phyloP scores from a whole-genome alignment of 2,329 filamentous ascomycete species.

The Calonectria ilicicola region DNA sequence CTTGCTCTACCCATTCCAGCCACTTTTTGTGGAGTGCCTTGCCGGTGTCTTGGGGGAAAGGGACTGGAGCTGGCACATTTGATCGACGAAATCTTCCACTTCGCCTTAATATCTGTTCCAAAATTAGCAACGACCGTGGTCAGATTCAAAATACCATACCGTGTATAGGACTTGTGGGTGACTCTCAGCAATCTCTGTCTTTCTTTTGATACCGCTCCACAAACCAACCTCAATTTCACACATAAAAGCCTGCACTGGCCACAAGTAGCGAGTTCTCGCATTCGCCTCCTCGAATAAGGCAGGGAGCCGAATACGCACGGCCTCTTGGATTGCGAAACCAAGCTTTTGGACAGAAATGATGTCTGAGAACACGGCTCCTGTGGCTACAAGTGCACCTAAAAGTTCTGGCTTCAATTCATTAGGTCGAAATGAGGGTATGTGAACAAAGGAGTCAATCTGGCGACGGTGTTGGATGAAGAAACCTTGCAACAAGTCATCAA shows the following conservation, averaged over 20 bases:
- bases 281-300: conserved; percentile 23
- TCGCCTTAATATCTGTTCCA: conserved; percentile 20
- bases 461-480: conserved; percentile 28
- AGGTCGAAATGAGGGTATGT: conserved; percentile 20
- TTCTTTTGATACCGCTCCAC: conserved; percentile 30
- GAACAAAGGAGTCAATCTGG: conserved; percentile 24
- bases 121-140: neutral
- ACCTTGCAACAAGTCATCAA: conserved; percentile 22
- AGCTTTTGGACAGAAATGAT: conserved; percentile 22
- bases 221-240: conserved; percentile 27
- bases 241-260: conserved; percentile 24
- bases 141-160: neutral
- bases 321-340: conserved; percentile 26
- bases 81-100: conserved; percentile 19
- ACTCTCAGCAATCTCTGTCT: conserved; percentile 31
- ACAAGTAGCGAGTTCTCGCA: conserved; percentile 18
- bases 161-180: conserved; percentile 27
- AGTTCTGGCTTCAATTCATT: conserved; percentile 21
- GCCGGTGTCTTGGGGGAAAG: conserved; percentile 14
- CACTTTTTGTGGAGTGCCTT: conserved; percentile 24
- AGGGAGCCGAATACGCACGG: conserved; percentile 18
- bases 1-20: conserved; percentile 28
- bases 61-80: neutral
- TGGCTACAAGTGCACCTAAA: conserved; percentile 7
- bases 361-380: conserved; percentile 15